A percentile compares a stretch with the other conserved stretches of the same genome.
phyloP scores from a whole-genome alignment of 805 yeast species.

The Candida insectorum region DNA sequence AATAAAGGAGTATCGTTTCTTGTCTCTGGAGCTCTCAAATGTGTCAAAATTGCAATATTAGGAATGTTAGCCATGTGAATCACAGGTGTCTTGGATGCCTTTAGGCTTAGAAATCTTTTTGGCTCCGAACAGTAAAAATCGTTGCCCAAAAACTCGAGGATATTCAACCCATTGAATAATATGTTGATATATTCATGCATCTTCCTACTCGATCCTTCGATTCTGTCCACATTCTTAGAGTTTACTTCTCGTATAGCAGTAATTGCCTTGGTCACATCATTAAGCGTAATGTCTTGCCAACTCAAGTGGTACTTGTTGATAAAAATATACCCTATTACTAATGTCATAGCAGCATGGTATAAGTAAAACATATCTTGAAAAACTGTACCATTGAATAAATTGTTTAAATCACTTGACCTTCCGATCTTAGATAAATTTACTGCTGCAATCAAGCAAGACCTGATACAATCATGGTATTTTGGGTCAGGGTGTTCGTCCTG shows the following conservation, averaged over 20 bases:
- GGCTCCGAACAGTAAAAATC: neutral
- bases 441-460: neutral
- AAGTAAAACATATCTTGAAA: slow-evolving; percentile 4
- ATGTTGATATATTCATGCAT: slow-evolving; percentile 3
- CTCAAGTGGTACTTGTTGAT: neutral
- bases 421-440: neutral
- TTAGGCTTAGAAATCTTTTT: no score
- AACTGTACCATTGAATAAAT: slow-evolving; percentile 2
- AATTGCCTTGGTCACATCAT: neutral
- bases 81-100: neutral
- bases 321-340: slow-evolving; percentile 3
- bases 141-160: slow-evolving; percentile 1
- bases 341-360: slow-evolving; percentile 7
- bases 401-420: neutral
- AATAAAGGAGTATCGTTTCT: no score
- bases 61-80: slow-evolving; percentile 4
- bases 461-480: neutral
- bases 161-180: slow-evolving; percentile 4
- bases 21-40: no score
- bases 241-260: neutral
- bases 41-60: no score
- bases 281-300: neutral
- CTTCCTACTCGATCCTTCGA: slow-evolving; percentile 6
- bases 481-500: no score
- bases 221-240: neutral